These are phyloP conservation scores for Ettlia oleoabundans DNA, from an alignment of 139 green algal genomes.

Conservation along the genomic window DNA sequence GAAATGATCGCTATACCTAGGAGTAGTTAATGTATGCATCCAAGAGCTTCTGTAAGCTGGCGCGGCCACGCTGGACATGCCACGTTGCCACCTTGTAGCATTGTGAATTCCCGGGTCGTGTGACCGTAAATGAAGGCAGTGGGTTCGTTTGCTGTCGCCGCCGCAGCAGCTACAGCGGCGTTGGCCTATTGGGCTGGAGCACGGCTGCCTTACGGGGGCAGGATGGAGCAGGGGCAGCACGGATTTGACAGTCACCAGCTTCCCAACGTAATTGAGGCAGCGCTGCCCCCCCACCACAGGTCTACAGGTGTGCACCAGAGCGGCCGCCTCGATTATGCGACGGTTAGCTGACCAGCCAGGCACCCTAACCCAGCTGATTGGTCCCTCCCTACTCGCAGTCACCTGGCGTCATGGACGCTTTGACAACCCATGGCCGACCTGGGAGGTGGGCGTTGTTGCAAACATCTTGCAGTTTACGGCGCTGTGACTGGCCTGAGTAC, in stretches of 20 bases:
- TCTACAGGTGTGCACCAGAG: neutral
- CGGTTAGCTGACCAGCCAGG: too few species aligned
- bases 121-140: neutral
- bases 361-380: too few species aligned
- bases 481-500: too few species aligned
- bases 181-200: too few species aligned
- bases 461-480: too few species aligned
- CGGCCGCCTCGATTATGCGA: too few species aligned
- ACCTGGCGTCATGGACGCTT: constrained; percentile 34
- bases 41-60: neutral
- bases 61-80: neutral
- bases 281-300: constrained; percentile 31
- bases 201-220: neutral
- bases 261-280: constrained; percentile 3
- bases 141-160: neutral
- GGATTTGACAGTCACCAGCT: constrained; percentile 13
- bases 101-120: neutral
- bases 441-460: too few species aligned
- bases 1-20: too few species aligned
- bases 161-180: neutral
- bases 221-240: neutral
- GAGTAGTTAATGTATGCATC: too few species aligned
- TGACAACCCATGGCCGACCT: constrained; percentile 50
- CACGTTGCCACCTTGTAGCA: too few species aligned
- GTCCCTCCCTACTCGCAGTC: neutral